Evolutionary conservation across 768 basidiomycete genomes (phyloP).

Genomic region (Macrolepiota fuliginosa): DNA sequence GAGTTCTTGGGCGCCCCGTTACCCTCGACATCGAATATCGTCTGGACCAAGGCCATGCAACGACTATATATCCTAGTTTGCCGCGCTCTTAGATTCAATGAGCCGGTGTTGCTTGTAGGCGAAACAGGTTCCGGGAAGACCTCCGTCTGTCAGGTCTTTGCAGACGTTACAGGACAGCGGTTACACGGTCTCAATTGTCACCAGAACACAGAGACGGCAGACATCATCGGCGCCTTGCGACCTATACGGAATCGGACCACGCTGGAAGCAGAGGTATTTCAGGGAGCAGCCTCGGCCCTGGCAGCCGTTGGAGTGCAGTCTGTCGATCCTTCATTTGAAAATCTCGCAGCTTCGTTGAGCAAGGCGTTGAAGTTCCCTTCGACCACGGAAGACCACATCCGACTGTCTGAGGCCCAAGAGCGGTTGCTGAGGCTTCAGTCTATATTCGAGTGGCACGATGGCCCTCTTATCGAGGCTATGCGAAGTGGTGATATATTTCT

Average conservation of each 20-base stretch:
- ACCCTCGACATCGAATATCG: conserved; percentile 49
- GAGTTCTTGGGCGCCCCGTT: conserved; percentile 55
- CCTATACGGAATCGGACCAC: conserved; percentile 77
- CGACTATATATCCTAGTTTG: conserved; percentile 82
- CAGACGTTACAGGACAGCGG: conserved; percentile 56
- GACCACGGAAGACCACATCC: conserved; percentile 20
- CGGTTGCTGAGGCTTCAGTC: conserved; percentile 55
- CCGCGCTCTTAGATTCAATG: conserved; percentile 85
- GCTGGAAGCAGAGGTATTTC: conserved; percentile 46
- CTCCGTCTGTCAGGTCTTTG: conserved; percentile 89
- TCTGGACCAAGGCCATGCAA: conserved; percentile 95
- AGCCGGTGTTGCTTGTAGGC: conserved; percentile 93
- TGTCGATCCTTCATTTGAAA: conserved; percentile 22
- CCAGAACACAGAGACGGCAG: conserved; percentile 97
- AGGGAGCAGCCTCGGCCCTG: conserved; percentile 41
- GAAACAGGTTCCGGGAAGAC: conserved; percentile 99
- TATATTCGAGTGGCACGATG: conserved; percentile 96
- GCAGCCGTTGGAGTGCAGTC: conserved; percentile 35
- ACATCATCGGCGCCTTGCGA: conserved; percentile 90
- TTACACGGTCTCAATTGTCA: conserved; percentile 89
- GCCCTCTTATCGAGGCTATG: conserved; percentile 96
- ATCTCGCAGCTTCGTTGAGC: conserved; percentile 25
- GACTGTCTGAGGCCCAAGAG: conserved; percentile 40
- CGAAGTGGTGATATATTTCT: conserved; percentile 78
- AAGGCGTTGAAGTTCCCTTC: conserved; percentile 23